Conservation (phyloP, 177 flowering plant genomes). For the Tripterygium wilfordii region DNA sequence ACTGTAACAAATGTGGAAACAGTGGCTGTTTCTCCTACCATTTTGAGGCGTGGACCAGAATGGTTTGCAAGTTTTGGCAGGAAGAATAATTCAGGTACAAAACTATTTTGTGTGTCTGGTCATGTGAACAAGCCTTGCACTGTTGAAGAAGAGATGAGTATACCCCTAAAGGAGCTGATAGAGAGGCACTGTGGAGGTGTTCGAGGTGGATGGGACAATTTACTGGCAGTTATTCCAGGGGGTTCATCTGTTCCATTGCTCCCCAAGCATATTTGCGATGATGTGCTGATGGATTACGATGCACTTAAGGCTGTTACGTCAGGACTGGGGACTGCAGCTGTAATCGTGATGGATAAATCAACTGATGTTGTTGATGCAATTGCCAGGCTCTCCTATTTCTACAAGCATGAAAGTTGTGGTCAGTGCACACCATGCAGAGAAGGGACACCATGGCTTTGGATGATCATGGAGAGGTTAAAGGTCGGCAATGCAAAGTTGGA, state of each 20-base stretch:
- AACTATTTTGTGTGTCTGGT: constrained; percentile 78
- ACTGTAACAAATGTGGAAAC: constrained; percentile 96
- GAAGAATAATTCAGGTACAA: constrained; percentile 91
- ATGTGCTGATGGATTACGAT: constrained; percentile 92
- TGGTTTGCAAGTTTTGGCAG: constrained; percentile 97
- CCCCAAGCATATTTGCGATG: constrained; percentile 82
- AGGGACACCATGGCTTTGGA: constrained; percentile 96
- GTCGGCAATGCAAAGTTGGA: constrained; percentile 84
- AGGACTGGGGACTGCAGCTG: constrained; percentile 96
- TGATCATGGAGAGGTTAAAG: constrained; percentile 92
- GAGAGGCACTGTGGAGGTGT: constrained; percentile 96
- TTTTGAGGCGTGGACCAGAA: constrained; percentile 87
- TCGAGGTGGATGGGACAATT: constrained; percentile 95
- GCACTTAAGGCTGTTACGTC: constrained; percentile 88
- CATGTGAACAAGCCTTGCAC: constrained; percentile 97
- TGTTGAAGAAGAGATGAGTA: constrained; percentile 96
- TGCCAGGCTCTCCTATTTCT: constrained; percentile 89
- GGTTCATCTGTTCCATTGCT: constrained; percentile 91
- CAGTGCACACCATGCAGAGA: constrained; percentile 98
- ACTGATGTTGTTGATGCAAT: constrained; percentile 96
- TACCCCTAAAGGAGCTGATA: constrained; percentile 77
- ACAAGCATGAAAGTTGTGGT: constrained; percentile 97
- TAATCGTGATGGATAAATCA: constrained; percentile 94
- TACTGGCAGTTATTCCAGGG: constrained; percentile 87
- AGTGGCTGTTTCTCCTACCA: constrained; percentile 90